Base-by-base conservation (phyloP, 2,329 filamentous ascomycete species). In the Exophiala phaeomuriformis region DNA sequence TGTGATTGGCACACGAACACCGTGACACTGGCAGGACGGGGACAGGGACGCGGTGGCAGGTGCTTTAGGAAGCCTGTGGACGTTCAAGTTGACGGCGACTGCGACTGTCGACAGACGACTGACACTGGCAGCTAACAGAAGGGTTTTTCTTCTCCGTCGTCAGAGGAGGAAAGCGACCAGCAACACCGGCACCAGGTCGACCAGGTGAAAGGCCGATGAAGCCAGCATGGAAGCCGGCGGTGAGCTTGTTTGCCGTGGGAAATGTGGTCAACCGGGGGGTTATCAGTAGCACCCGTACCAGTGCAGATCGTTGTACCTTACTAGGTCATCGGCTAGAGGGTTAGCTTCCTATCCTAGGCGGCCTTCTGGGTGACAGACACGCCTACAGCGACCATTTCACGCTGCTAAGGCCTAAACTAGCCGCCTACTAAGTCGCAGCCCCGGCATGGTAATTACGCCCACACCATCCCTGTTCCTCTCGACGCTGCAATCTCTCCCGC, bases 1-100 rank as follows among this genome's bases (percentile, higher is more conserved):
- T 61, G 63, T 64, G 66, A 65, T 64, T 65, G 65, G 58, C 62
- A 53, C 62, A 58, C 61, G 64, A 19, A 19, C 19, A 19, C 19
- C 19, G 19, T 19, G 19, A 19, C 19, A 19, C 19, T 19, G 19
- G 19, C 19, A 19, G 19, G 19, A 19, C 19, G 19, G 19, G 19
- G 19, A 19, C 19, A 19, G 19, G 64, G 65, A 45, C 28, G 47
- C 47, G 47, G 7, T 41, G 42, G 30, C 28, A 45, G 42, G 42
- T n/a, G 42, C 5, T 31, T 28, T 7, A 29, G 19, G 19, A 43
- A 30, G 19, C 27, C 8, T 5, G 29, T 4, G 36, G 9, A n/a
- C 19, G 41, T 8, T 43, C 4, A n/a, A 30, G 7, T 39, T 9
- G 4, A 30, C 39, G 51, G 37, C 51, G 39, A 5, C 41, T 46